A percentile compares a stretch with the other conserved stretches of the same genome.
These are phyloP conservation scores for Dipteronia dyeriana DNA, from an alignment of 345 rosid genomes.

Conservation along the genomic window DNA sequence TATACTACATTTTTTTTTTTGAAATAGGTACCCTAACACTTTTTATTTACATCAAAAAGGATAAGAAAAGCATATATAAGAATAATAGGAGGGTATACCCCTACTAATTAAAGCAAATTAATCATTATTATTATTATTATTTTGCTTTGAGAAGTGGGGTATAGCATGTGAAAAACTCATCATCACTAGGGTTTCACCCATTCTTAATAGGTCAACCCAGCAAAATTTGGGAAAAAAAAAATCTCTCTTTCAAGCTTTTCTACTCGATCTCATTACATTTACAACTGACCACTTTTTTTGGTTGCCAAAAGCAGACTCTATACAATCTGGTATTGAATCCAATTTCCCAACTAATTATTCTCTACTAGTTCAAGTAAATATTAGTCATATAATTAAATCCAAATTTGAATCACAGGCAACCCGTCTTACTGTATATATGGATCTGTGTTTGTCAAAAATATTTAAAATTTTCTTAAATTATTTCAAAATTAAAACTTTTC, in stretches of 20 bases:
- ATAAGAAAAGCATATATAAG: constrained; percentile 1
- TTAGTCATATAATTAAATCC: too few species aligned
- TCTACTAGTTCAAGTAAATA: too few species aligned
- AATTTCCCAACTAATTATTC: too few species aligned
- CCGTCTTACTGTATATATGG: too few species aligned
- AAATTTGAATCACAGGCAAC: too few species aligned
- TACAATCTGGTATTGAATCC: too few species aligned
- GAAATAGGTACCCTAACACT: neutral
- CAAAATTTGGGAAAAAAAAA: neutral
- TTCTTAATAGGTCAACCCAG: neutral
- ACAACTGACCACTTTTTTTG: neutral
- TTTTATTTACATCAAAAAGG: neutral
- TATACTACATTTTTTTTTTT: too few species aligned
- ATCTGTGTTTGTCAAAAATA: too few species aligned
- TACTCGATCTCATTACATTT: neutral
- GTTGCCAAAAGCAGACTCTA: too few species aligned
- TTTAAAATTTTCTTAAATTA: too few species aligned
- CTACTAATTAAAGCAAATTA: constrained; percentile 10
- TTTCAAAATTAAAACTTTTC: too few species aligned
- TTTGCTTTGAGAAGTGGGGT: constrained; percentile 9
- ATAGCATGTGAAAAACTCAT: constrained; percentile 3
- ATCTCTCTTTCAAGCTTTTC: neutral
- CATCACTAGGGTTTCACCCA: constrained; percentile 16
- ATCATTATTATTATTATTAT: constrained; percentile 2
- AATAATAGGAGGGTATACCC: neutral